A percentile compares a stretch with the other conserved stretches of the same genome.
Conservation (phyloP, 2,329 filamentous ascomycete species). For the Verticillium dahliae region DNA sequence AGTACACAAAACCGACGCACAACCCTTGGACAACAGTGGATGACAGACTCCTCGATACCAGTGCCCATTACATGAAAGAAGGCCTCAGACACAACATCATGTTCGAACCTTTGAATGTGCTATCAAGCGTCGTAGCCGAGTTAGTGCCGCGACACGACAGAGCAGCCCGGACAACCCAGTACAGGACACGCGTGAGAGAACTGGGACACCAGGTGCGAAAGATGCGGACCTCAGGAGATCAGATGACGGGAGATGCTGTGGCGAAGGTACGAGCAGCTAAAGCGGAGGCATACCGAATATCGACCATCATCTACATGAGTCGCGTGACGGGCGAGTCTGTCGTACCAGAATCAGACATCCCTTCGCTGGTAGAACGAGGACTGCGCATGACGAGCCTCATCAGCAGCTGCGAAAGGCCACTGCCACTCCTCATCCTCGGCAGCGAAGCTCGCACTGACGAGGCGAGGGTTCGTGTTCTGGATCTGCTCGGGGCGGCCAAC, state of each 20-base stretch:
- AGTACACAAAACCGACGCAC: too few relatives aligned
- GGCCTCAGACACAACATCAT: background rate
- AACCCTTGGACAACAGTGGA: background rate
- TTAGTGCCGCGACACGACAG: background rate
- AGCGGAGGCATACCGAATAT: slow-evolving; percentile 1
- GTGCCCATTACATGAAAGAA: background rate
- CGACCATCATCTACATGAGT: slow-evolving; percentile 5
- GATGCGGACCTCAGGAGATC: background rate
- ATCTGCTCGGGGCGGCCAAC: slow-evolving; percentile 19
- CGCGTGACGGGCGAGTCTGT: slow-evolving; percentile 1
- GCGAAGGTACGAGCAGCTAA: background rate
- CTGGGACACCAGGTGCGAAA: background rate
- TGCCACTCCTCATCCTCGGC: slow-evolving; percentile 17
- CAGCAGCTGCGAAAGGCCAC: slow-evolving; percentile 11
- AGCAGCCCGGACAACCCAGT: background rate
- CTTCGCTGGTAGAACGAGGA: background rate
- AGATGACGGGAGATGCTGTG: background rate
- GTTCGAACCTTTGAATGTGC: background rate
- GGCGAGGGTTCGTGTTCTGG: slow-evolving; percentile 9
- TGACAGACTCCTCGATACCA: background rate
- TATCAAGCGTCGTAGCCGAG: background rate
- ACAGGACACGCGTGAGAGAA: background rate
- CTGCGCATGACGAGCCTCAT: background rate
- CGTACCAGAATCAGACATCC: background rate
- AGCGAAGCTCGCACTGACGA: slow-evolving; percentile 16